Percentiles rank a stretch among this genome's conserved stretches.
Conservation (phyloP, 176 grass and related monocot genomes). For the Phoenix dactylifera region DNA sequence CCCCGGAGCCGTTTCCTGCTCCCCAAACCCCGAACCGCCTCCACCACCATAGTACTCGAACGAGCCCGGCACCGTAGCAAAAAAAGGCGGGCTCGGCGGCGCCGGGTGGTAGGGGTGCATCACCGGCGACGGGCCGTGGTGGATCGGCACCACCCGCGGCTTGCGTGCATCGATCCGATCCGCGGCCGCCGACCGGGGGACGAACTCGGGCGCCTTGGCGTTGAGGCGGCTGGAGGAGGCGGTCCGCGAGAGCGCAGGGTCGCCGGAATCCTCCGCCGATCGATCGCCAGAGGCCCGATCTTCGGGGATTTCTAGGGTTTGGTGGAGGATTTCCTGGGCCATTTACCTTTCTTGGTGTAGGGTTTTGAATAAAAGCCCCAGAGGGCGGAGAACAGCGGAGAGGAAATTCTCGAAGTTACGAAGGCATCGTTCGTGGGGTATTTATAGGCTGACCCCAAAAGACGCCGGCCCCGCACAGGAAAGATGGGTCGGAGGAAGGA, state of each 20-base stretch:
- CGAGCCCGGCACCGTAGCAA: neutral
- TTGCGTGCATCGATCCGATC: neutral
- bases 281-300: neutral
- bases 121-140: neutral
- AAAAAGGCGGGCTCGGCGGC: slow-evolving; percentile 3
- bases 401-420: neutral
- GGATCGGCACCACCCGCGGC: neutral
- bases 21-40: neutral
- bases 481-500: too few species aligned
- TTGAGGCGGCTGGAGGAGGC: slow-evolving; percentile 68
- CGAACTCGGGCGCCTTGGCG: slow-evolving; percentile 82
- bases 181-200: slow-evolving; percentile 40
- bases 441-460: too few species aligned
- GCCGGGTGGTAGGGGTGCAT: slow-evolving; percentile 6
- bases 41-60: slow-evolving; percentile 7
- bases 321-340: slow-evolving; percentile 42
- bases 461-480: too few species aligned
- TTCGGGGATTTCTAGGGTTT: slow-evolving; percentile 22
- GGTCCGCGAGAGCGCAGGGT: slow-evolving; percentile 36
- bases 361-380: slow-evolving; percentile 22
- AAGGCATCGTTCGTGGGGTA: neutral
- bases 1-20: neutral
- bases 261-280: slow-evolving; percentile 15
- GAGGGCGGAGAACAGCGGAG: slow-evolving; percentile 7
- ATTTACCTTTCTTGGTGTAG: slow-evolving; percentile 31